phyloP scores from a whole-genome alignment of 768 basidiomycete genomes.

The Phanerochaete sordida region DNA sequence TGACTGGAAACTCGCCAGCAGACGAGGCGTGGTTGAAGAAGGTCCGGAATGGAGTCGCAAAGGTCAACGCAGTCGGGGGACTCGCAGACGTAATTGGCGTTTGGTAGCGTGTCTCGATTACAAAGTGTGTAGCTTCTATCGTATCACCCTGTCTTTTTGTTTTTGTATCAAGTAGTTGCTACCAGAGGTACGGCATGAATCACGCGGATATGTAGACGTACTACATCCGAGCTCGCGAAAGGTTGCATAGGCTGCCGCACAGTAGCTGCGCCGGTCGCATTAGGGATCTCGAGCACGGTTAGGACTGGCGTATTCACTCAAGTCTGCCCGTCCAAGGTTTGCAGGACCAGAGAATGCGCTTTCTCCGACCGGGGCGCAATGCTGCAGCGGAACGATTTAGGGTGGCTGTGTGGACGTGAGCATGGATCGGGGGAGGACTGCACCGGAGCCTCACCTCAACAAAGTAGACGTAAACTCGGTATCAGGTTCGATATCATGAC shows the following conservation, averaged over 20 bases:
- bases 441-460: constrained; percentile 21
- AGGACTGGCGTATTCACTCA: background rate
- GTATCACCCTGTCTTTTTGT: no score
- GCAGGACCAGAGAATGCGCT: constrained; percentile 29
- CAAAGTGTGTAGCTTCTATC: no score
- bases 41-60: constrained; percentile 33
- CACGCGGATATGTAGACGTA: no score
- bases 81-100: constrained; percentile 41
- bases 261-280: background rate
- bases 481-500: constrained; percentile 23
- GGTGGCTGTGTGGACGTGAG: constrained; percentile 14
- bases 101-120: no score
- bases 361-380: constrained; percentile 22
- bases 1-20: background rate
- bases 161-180: no score
- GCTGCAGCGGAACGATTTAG: constrained; percentile 18
- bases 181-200: no score
- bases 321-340: constrained; percentile 18
- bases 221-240: no score
- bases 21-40: constrained; percentile 29
- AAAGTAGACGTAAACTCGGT: constrained; percentile 30
- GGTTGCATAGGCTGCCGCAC: background rate
- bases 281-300: no score
- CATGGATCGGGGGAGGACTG: background rate
- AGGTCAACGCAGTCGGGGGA: constrained; percentile 31